These are phyloP conservation scores for Fusarium oligoseptatum DNA, from an alignment of 2,329 filamentous ascomycete genomes.

Conservation along the genomic window DNA sequence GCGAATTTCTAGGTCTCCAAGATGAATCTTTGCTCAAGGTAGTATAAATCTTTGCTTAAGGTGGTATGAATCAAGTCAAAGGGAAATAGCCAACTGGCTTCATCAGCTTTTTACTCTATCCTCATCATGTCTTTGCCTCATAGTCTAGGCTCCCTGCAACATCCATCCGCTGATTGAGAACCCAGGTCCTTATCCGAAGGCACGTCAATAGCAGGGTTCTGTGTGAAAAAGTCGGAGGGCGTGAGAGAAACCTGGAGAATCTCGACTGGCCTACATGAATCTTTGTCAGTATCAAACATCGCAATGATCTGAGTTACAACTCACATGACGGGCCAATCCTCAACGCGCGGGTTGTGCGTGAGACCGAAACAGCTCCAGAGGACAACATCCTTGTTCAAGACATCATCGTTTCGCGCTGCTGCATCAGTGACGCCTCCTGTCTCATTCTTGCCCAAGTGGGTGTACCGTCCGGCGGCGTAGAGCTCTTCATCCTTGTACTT, in stretches of 20 bases:
- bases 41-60: no score
- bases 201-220: constrained; percentile 62
- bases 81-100: no score
- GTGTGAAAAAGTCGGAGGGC: constrained; percentile 63
- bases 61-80: no score
- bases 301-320: no score
- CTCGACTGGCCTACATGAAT: constrained; percentile 56
- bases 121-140: neutral
- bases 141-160: neutral
- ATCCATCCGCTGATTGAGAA: neutral
- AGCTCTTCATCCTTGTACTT: constrained; percentile 60
- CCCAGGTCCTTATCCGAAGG: constrained; percentile 40
- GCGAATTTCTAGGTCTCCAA: no score
- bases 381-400: constrained; percentile 64
- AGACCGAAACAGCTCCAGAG: constrained; percentile 71
- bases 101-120: no score
- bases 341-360: constrained; percentile 74
- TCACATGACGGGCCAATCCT: constrained; percentile 78
- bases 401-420: constrained; percentile 60
- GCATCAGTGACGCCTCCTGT: constrained; percentile 55
- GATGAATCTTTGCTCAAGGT: no score
- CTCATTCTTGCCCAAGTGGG: constrained; percentile 55
- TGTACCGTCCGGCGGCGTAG: constrained; percentile 59
- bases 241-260: constrained; percentile 60
- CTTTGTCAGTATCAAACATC: constrained; percentile 18